phyloP scores from a whole-genome alignment of 2,329 filamentous ascomycete genomes.

The Fusarium domesticum region DNA sequence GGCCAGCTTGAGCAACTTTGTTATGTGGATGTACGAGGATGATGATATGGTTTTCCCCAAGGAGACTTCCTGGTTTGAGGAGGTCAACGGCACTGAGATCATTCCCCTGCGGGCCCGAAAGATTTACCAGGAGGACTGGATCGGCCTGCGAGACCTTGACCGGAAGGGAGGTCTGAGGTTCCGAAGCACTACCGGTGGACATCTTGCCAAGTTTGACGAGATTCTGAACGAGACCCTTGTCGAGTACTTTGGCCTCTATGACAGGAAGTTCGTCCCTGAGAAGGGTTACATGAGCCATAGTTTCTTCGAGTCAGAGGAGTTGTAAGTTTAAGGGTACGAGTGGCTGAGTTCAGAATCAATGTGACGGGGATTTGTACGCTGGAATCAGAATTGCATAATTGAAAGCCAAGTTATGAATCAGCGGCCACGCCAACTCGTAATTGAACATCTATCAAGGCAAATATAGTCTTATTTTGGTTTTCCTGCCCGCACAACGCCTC shows the following conservation, averaged over 20 bases:
- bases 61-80: constrained; percentile 86
- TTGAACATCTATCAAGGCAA: constrained; percentile 14
- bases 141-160: constrained; percentile 78
- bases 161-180: constrained; percentile 76
- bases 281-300: constrained; percentile 4
- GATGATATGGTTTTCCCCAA: constrained; percentile 86
- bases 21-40: constrained; percentile 85
- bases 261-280: constrained; percentile 35
- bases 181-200: constrained; percentile 66
- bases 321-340: no score
- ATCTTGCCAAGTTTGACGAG: constrained; percentile 75
- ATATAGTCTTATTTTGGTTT: constrained; percentile 26
- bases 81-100: constrained; percentile 70
- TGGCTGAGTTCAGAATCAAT: no score
- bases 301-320: constrained; percentile 33
- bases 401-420: neutral
- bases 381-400: constrained; percentile 3
- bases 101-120: constrained; percentile 65
- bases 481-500: constrained; percentile 31
- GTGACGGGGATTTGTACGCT: neutral
- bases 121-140: constrained; percentile 89
- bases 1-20: constrained; percentile 68
- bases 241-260: constrained; percentile 60
- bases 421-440: no score
- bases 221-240: constrained; percentile 63